Conservation (phyloP, 208 protist genomes). For the Trypanosoma congolense region DNA sequence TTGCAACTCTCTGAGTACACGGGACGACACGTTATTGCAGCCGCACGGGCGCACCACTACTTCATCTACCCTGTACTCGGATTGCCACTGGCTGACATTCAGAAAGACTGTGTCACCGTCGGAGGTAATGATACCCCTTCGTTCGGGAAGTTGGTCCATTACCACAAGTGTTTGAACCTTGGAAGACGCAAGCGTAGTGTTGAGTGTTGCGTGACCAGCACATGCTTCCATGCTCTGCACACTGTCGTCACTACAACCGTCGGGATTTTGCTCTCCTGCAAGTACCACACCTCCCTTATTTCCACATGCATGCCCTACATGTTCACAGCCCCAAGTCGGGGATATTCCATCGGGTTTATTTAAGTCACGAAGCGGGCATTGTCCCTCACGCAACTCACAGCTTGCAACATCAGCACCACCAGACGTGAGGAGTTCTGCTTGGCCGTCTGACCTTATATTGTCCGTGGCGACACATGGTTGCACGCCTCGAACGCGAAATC, state of each 20-base stretch:
- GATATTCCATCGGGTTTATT: too few species aligned
- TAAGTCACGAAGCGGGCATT: too few species aligned
- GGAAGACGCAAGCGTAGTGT: slow-evolving; percentile 18
- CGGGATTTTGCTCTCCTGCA: not conserved
- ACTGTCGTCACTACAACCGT: not conserved
- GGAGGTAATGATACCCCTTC: slow-evolving; percentile 61
- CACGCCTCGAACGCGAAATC: not conserved
- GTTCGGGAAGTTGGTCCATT: slow-evolving; percentile 49
- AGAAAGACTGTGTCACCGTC: slow-evolving; percentile 60
- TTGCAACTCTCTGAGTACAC: slow-evolving; percentile 48
- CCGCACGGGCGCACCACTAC: slow-evolving; percentile 38
- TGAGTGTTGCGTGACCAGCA: not conserved
- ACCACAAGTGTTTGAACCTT: slow-evolving; percentile 71
- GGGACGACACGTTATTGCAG: slow-evolving; percentile 31
- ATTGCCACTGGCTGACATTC: slow-evolving; percentile 63
- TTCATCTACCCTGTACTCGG: slow-evolving; percentile 81
- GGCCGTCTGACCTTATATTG: too few species aligned
- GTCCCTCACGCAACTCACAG: too few species aligned
- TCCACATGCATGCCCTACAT: not conserved
- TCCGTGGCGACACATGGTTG: not conserved
- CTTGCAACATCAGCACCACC: too few species aligned
- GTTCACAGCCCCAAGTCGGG: not conserved
- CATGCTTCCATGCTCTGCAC: not conserved
- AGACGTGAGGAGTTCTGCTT: too few species aligned
- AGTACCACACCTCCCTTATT: not conserved